Evolutionary conservation across 208 protist genomes (phyloP), one percentile per base, ranked within the genome.

Genomic region (Leishmania arabica): DNA sequence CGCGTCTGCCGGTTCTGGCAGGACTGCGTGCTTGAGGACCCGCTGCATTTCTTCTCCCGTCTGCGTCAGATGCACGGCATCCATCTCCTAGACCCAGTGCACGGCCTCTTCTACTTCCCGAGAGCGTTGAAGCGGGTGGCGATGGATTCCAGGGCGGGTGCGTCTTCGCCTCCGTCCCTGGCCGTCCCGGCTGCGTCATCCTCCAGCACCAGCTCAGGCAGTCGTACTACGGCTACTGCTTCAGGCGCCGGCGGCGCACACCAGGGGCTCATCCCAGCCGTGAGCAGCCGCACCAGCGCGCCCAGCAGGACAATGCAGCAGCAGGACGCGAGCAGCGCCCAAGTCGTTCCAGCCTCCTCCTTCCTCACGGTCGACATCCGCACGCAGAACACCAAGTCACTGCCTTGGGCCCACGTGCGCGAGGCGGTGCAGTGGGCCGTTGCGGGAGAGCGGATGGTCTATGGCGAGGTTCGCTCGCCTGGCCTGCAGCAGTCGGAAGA

Each of bases 291-390:
- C 47, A 64, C 60, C 53, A 34, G 40, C 49, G 56, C 31, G 27
- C 53, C 17, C 49, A 47, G 65, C 70, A 53, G 51, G 42, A 54
- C n/a, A n/a, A 42, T 3, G 47, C 78, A 19, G 69, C 84, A 69
- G 58, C 51, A 15, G 56, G 53, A 81, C 13, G 68, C 54, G 42
- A 81, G n/a, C 75, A 74, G 75, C 64, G 65, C 77, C 49, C 54
- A 80, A 34, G 78, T 80, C 0, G 60, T 83, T 6, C 72, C 79
- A 2, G 78, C 84, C 11, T 91, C 86, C 15, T 86, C 81, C 34
- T 91, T 91, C 64, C 80, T 91, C 5, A 89, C 88, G 40, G 88
- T 91, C 27, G 86, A 89, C 75, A 83, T 91, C 72, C 85, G 88
- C 72, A 91, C 88, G 45, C 88, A 91, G 77, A 88, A 91, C 77